Conservation (phyloP, 1,139 yeast genomes). For the Taiozyma sp. region DNA sequence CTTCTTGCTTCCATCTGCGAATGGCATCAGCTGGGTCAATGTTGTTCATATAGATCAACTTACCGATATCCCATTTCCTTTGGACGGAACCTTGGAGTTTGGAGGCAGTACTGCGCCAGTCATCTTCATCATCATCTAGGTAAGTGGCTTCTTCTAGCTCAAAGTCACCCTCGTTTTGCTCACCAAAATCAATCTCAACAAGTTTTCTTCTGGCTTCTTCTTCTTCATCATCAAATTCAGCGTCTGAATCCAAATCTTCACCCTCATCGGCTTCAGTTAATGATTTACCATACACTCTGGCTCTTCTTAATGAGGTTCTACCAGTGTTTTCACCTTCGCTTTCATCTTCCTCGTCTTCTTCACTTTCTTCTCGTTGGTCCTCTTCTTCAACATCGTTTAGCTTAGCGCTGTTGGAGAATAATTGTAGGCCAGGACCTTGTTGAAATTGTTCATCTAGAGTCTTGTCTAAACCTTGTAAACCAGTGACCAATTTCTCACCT, state of each 20-base stretch:
- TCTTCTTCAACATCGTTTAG: conserved; percentile 36
- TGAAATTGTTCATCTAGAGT: conserved; percentile 57
- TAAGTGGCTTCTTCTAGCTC: conserved; percentile 37
- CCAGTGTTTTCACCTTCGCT: conserved; percentile 42
- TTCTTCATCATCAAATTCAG: conserved; percentile 29
- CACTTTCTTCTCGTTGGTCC: conserved; percentile 36
- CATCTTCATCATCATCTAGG: conserved; percentile 41
- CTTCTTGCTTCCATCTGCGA: conserved; percentile 64
- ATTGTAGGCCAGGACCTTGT: conserved; percentile 66
- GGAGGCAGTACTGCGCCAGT: conserved; percentile 42
- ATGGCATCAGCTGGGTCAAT: conserved; percentile 72
- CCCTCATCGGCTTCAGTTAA: conserved; percentile 48
- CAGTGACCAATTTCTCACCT: conserved; percentile 81
- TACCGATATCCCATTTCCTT: conserved; percentile 74
- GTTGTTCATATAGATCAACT: conserved; percentile 71
- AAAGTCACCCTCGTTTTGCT: conserved; percentile 35
- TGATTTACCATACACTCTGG: conserved; percentile 53
- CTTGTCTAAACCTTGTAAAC: conserved; percentile 64
- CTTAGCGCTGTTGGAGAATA: conserved; percentile 57
- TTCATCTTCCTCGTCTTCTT: conserved; percentile 30
- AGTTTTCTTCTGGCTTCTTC: conserved; percentile 31
- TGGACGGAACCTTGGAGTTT: conserved; percentile 38
- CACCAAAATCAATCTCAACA: conserved; percentile 48
- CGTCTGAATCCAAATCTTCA: conserved; percentile 38
- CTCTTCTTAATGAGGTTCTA: conserved; percentile 52